Conservation (phyloP, 2,329 filamentous ascomycete species). For the Raffaelea ambrosiae region DNA sequence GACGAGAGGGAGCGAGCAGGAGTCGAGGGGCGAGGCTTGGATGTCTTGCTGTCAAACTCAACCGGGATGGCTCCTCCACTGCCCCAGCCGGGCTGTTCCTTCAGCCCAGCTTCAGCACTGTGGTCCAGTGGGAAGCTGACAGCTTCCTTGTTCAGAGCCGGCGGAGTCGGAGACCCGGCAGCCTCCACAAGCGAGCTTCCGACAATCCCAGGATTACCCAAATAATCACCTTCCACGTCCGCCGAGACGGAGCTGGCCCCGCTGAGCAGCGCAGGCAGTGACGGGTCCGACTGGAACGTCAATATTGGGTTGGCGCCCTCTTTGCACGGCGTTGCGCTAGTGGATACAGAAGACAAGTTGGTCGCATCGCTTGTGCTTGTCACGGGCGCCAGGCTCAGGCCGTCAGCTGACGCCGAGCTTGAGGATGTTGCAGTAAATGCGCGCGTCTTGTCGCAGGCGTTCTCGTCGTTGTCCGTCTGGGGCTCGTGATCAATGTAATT, state of each 20-base stretch:
- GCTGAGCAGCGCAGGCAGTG: constrained; percentile 53
- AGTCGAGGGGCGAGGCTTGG: too few relatives aligned
- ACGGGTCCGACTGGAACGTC: constrained; percentile 54
- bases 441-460: constrained; percentile 24
- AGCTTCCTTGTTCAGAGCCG: constrained; percentile 38
- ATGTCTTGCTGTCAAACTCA: constrained; percentile 11
- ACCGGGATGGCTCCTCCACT: constrained; percentile 18
- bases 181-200: constrained; percentile 39
- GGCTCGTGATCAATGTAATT: not conserved
- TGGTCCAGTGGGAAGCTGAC: constrained; percentile 38
- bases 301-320: constrained; percentile 38
- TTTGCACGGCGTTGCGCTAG: constrained; percentile 15
- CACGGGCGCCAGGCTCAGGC: constrained; percentile 36
- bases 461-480: not conserved
- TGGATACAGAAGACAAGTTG: constrained; percentile 15
- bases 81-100: constrained; percentile 15
- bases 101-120: constrained; percentile 21
- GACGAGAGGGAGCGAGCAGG: too few relatives aligned
- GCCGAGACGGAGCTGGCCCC: constrained; percentile 57
- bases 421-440: constrained; percentile 33
- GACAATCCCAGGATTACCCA: constrained; percentile 39
- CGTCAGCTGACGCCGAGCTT: constrained; percentile 41
- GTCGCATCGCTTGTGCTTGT: constrained; percentile 46
- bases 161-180: constrained; percentile 46
- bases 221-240: constrained; percentile 52